phyloP scores from a whole-genome alignment of 2,329 filamentous ascomycete species.

The Trichophyton verrucosum region DNA sequence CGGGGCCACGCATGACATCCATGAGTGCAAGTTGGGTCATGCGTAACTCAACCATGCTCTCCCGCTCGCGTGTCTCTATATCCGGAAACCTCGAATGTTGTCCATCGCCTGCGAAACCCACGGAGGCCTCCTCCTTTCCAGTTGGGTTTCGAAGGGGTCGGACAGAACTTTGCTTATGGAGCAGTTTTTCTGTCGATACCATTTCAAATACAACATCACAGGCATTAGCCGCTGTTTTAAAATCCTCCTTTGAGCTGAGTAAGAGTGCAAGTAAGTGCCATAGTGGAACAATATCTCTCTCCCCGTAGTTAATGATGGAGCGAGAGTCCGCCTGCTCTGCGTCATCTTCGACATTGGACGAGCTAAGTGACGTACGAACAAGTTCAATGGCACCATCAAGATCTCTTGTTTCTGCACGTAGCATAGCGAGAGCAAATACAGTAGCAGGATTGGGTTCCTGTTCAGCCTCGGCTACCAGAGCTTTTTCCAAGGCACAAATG shows the following conservation, averaged over 20 bases:
- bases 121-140: slow-evolving; percentile 12
- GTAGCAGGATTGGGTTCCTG: slow-evolving; percentile 59
- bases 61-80: slow-evolving; percentile 74
- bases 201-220: slow-evolving; percentile 89
- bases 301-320: slow-evolving; percentile 22
- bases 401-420: slow-evolving; percentile 80
- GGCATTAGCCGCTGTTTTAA: slow-evolving; percentile 62
- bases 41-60: slow-evolving; percentile 80
- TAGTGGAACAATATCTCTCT: slow-evolving; percentile 54
- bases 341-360: slow-evolving; percentile 22
- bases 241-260: slow-evolving; percentile 76
- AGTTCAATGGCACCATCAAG: slow-evolving; percentile 68
- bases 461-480: slow-evolving; percentile 54
- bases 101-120: not conserved
- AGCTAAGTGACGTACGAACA: slow-evolving; percentile 61
- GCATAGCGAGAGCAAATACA: slow-evolving; percentile 65
- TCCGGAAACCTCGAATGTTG: slow-evolving; percentile 53
- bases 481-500: slow-evolving; percentile 60
- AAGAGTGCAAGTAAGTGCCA: slow-evolving; percentile 87
- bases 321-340: slow-evolving; percentile 23
- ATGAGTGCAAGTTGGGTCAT: slow-evolving; percentile 83
- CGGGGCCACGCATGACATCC: slow-evolving; percentile 71
- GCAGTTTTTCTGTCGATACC: slow-evolving; percentile 54
- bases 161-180: slow-evolving; percentile 53
- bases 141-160: slow-evolving; percentile 21